These are phyloP conservation scores for Fusarium continuum DNA, from an alignment of 2,329 filamentous ascomycete species.

Conservation along the genomic window DNA sequence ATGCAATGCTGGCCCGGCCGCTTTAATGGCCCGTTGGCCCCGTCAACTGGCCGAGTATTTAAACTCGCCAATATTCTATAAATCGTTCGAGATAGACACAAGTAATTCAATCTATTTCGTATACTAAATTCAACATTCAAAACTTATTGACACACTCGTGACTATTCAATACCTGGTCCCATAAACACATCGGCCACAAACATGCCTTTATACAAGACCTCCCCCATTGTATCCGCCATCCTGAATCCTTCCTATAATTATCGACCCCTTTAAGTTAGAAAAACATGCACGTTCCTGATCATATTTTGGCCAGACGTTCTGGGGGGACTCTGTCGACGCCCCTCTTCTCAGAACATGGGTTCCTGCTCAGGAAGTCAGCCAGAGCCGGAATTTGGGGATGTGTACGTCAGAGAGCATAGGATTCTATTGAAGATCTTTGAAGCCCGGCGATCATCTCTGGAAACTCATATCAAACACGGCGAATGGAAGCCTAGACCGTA, in stretches of 20 bases:
- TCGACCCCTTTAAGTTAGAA: background rate
- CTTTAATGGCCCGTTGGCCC: background rate
- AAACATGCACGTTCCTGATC: background rate
- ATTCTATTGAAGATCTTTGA: background rate
- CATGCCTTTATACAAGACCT: background rate
- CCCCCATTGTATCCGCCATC: background rate
- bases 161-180: too few species aligned
- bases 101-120: too few species aligned
- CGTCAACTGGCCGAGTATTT: background rate
- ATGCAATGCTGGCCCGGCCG: background rate
- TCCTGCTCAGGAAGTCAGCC: background rate
- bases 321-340: background rate
- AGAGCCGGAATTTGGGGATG: background rate
- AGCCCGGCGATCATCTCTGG: background rate
- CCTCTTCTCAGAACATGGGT: constrained; percentile 9
- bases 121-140: too few species aligned
- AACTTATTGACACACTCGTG: too few species aligned
- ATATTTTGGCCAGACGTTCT: background rate
- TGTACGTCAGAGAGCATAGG: background rate
- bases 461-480: background rate
- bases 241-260: background rate
- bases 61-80: background rate
- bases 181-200: background rate
- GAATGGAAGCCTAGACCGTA: background rate
- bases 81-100: background rate